A percentile compares a stretch with the other conserved stretches of the same genome.
Evolutionary conservation across 2,329 filamentous ascomycete genomes (phyloP).

Genomic region (Meredithiella fracta): DNA sequence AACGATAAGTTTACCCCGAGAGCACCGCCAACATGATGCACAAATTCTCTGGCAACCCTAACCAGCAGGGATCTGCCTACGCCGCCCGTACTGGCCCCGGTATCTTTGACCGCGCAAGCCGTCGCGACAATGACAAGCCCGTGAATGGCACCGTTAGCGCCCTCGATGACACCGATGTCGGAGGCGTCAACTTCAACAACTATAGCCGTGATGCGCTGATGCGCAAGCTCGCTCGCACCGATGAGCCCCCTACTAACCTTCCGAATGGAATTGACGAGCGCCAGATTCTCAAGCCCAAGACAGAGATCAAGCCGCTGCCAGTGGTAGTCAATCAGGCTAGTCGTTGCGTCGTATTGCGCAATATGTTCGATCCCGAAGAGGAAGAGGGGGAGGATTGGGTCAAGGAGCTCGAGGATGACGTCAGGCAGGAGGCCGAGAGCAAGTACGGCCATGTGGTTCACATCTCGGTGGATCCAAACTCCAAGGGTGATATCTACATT

Average conservation of each 20-base stretch:
- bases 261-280: conserved; percentile 47
- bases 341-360: conserved; percentile 82
- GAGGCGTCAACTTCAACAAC: conserved; percentile 98
- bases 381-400: conserved; percentile 78
- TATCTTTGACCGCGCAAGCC: conserved; percentile 66
- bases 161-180: conserved; percentile 92
- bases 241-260: conserved; percentile 46
- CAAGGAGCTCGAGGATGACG: conserved; percentile 86
- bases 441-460: conserved; percentile 98
- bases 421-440: conserved; percentile 77
- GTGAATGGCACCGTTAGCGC: conserved; percentile 55
- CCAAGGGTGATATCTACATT: conserved; percentile 89
- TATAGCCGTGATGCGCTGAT: conserved; percentile 97
- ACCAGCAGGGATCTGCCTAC: conserved; percentile 68
- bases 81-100: conserved; percentile 68
- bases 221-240: conserved; percentile 92
- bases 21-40: conserved; percentile 84
- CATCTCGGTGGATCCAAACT: conserved; percentile 86
- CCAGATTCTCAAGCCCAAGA: conserved; percentile 61
- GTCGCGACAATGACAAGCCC: conserved; percentile 78
- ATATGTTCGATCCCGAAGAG: conserved; percentile 88
- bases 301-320: conserved; percentile 60
- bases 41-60: conserved; percentile 64
- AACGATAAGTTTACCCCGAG: conserved; percentile 99
- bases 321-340: conserved; percentile 84